Evolutionary conservation across 2,329 filamentous ascomycete species (phyloP).

Genomic region (Pseudocercospora musae): DNA sequence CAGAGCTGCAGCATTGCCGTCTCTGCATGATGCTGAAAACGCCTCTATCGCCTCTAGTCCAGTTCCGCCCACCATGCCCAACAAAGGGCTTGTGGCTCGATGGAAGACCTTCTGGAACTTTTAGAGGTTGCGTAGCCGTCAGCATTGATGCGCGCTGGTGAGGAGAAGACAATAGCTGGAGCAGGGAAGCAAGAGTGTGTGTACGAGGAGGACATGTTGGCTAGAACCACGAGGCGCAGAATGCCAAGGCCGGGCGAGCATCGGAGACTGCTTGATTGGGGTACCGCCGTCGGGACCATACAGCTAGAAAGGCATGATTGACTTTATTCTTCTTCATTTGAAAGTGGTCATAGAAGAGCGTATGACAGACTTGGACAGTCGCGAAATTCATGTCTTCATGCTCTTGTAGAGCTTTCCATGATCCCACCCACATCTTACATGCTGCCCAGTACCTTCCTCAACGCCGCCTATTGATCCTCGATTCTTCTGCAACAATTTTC

Average conservation of each 20-base stretch:
- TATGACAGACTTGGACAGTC: not conserved
- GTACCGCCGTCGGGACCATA: not conserved
- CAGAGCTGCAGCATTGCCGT: not conserved
- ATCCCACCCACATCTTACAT: not conserved
- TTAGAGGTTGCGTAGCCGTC: too few species aligned
- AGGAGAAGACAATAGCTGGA: too few species aligned
- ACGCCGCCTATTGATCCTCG: not conserved
- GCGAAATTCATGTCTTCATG: not conserved
- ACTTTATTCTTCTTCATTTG: not conserved
- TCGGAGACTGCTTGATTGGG: not conserved
- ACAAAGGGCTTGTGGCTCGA: not conserved
- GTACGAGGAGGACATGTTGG: too few species aligned
- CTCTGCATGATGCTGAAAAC: not conserved
- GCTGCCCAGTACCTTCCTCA: not conserved
- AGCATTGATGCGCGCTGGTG: too few species aligned
- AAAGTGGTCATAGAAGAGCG: not conserved
- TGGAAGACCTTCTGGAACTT: not conserved
- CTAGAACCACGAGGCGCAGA: too few species aligned
- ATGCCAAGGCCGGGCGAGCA: not conserved
- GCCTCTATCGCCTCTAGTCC: not conserved
- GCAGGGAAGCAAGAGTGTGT: too few species aligned
- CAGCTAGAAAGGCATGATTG: not conserved
- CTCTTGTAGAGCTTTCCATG: not conserved
- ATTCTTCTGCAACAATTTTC: not conserved
- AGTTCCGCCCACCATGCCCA: not conserved